Conservation (phyloP, 768 basidiomycete species). For the Rickenella mellea region DNA sequence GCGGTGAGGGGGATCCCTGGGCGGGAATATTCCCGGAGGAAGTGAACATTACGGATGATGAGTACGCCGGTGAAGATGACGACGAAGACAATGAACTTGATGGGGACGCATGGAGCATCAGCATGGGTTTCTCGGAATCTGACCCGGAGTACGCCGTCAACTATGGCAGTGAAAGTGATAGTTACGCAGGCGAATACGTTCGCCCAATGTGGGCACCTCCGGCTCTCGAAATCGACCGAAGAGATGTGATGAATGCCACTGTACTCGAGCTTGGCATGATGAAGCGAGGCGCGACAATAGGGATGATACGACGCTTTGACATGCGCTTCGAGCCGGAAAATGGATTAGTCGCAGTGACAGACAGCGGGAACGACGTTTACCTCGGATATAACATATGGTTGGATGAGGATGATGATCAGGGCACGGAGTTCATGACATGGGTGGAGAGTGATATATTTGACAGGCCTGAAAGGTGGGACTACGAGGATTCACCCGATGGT, state of each 20-base stretch:
- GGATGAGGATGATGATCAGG: conserved; percentile 26
- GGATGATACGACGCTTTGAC: conserved; percentile 47
- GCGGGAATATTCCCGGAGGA: conserved; percentile 51
- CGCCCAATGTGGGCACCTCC: conserved; percentile 55
- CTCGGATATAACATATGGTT: conserved; percentile 62
- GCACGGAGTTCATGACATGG: conserved; percentile 31
- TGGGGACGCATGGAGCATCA: conserved; percentile 16
- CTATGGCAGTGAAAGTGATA: conserved; percentile 17
- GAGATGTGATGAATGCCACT: conserved; percentile 13
- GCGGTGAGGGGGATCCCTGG: conserved; percentile 51
- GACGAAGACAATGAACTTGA: conserved; percentile 20
- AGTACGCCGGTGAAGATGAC: conserved; percentile 16
- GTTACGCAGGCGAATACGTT: conserved; percentile 29
- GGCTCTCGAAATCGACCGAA: conserved; percentile 23
- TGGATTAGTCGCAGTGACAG: conserved; percentile 40
- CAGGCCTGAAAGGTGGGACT: conserved; percentile 35
- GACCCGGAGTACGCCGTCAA: conserved; percentile 7
- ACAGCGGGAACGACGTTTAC: conserved; percentile 36
- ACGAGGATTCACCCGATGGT: conserved; percentile 25
- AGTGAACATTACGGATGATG: conserved; percentile 19
- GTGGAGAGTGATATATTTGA: conserved; percentile 29
- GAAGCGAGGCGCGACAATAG: conserved; percentile 48
- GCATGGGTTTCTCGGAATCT: not conserved
- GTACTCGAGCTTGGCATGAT: conserved; percentile 22
- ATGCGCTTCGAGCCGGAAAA: conserved; percentile 46